phyloP scores from a whole-genome alignment of 495 filamentous ascomycete species.

The Aspergillus egyptiacus region DNA sequence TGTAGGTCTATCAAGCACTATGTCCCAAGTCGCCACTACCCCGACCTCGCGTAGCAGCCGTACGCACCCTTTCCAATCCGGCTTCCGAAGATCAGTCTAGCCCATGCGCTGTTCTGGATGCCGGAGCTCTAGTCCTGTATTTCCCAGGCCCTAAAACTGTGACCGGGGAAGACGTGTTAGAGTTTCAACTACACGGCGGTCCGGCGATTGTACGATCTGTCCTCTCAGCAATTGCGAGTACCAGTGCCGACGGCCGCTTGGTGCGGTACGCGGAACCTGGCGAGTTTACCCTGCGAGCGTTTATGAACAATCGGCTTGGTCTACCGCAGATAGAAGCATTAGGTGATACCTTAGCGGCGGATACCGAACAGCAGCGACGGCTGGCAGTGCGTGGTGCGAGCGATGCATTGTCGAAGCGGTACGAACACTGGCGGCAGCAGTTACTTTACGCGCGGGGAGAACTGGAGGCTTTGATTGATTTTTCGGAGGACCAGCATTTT shows the following conservation, averaged over 20 bases:
- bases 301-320: conserved; percentile 77
- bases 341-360: conserved; percentile 74
- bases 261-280: conserved; percentile 91
- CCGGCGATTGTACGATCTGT: conserved; percentile 81
- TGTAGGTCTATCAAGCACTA: conserved; percentile 67
- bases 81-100: conserved; percentile 23
- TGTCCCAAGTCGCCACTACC: conserved; percentile 62
- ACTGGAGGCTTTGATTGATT: conserved; percentile 93
- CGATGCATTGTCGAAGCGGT: conserved; percentile 63
- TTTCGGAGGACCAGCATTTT: conserved; percentile 95
- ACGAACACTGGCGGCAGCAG: conserved; percentile 75
- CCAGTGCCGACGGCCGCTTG: conserved; percentile 17
- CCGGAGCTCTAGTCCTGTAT: conserved; percentile 77
- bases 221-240: conserved; percentile 64
- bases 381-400: conserved; percentile 75
- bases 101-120: conserved; percentile 59
- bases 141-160: conserved; percentile 79
- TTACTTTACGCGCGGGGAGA: conserved; percentile 81
- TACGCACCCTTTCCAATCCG: conserved; percentile 74
- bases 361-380: conserved; percentile 89
- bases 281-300: conserved; percentile 91
- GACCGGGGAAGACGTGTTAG: conserved; percentile 88
- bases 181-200: conserved; percentile 92
- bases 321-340: conserved; percentile 93
- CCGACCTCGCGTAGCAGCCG: conserved; percentile 66